These are phyloP conservation scores for Raphanus hybrid DNA, from an alignment of 441 rosid genomes.

Conservation along the genomic window DNA sequence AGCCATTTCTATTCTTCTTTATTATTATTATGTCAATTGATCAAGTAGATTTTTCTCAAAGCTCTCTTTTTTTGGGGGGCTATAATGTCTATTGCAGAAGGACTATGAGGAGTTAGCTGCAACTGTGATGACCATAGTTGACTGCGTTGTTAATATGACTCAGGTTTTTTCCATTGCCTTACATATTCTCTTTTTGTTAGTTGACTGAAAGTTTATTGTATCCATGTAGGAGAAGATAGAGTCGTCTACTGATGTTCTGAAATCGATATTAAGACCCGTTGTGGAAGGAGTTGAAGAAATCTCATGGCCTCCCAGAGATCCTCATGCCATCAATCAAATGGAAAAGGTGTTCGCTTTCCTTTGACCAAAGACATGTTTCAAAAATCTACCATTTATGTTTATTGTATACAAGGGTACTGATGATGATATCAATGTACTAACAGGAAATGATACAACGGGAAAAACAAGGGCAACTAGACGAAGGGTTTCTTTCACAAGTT, in stretches of 20 bases:
- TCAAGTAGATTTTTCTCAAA: constrained; percentile 18
- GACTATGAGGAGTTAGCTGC: constrained; percentile 90
- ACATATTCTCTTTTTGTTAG: no score
- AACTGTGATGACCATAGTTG: constrained; percentile 85
- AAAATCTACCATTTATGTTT: not conserved
- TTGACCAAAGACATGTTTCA: constrained; percentile 12
- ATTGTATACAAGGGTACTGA: not conserved
- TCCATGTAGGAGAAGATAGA: constrained; percentile 81
- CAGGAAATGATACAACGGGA: constrained; percentile 76
- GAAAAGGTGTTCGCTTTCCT: constrained; percentile 53
- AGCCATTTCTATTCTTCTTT: constrained; percentile 41
- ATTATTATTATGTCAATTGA: constrained; percentile 35
- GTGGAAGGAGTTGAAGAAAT: constrained; percentile 71
- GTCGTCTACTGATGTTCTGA: constrained; percentile 84
- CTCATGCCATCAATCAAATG: constrained; percentile 70
- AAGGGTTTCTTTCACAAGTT: constrained; percentile 92
- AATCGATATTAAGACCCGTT: constrained; percentile 72
- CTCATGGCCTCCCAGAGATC: constrained; percentile 88
- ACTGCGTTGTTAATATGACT: constrained; percentile 79
- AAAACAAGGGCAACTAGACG: constrained; percentile 83
- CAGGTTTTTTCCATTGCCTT: constrained; percentile 47
- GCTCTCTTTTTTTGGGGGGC: constrained; percentile 11
- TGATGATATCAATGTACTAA: constrained; percentile 15
- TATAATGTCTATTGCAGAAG: constrained; percentile 61
- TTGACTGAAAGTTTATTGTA: not conserved